Evolutionary conservation across 1,284 basidiomycete genomes (phyloP), one percentile per base, ranked within the genome.

Genomic region (Farysia itapuensis): DNA sequence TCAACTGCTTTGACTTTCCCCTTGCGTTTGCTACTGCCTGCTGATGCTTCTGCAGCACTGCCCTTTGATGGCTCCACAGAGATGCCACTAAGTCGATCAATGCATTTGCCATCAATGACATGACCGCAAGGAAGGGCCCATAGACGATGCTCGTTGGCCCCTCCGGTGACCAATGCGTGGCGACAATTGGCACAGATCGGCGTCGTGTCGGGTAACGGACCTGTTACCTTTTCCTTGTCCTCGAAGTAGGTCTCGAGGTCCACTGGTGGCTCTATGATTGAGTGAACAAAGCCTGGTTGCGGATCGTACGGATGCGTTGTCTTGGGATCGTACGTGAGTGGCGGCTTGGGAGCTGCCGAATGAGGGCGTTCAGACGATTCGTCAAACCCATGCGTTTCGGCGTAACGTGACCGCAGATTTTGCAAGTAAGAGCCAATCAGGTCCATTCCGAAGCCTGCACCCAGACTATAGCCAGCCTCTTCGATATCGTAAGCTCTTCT

Each of bases 81-180:
- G n/a, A 51, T 28, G 11, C 51, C 48, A 28, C 67, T 69, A 5
- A 72, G 29, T n/a, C 45, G 38, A 8, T 64, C 35, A 2, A 72
- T 37, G 40, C 71, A 74, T 4, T 58, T 50, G 2, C 71, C 71
- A 26, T 74, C 71, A 11, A 74, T 56, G 19, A 70, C 65, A 37
- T 74, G 71, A 0, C 71, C 71, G 26, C 71, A 74, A 0, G 69
- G 69, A 20, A 74, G 31, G 4, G 52, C 64, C 67, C 67, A 74
- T 2, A 74, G 47, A 22, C 67, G 50, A 24, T 51, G 25, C n/a
- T 67, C 57, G 24, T 54, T 65, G 1, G 37, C 43, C 2, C 61
- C 71, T 11, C 66, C 58, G 1, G 67, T 59, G 12, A 68, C 47
- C 4, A 74, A 43, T 2, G 69, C 69, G 14, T 56, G 48, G 2